Conservation (phyloP, 306 rosid genomes). For the Inga oerstediana region DNA sequence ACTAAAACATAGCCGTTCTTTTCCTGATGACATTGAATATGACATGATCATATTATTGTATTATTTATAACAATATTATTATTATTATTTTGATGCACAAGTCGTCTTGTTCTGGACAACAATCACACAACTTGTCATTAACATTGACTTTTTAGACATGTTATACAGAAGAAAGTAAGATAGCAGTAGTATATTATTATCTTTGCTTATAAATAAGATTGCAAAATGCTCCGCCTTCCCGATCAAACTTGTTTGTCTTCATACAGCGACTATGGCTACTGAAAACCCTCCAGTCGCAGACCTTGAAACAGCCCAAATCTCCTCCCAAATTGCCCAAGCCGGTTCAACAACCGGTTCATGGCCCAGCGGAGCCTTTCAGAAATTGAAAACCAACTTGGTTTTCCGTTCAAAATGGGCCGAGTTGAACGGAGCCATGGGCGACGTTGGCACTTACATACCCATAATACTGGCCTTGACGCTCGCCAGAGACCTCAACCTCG, state of each 20-base stretch:
- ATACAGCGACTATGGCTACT: not conserved
- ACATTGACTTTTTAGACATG: not conserved
- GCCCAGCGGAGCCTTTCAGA: constrained; percentile 11
- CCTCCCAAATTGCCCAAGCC: not conserved
- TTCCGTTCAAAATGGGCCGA: constrained; percentile 68
- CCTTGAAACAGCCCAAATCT: constrained; percentile 23
- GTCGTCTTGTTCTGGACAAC: no score
- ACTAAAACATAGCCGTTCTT: no score
- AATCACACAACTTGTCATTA: not conserved
- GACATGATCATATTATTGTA: no score
- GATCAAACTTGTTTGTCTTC: not conserved
- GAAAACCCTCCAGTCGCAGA: constrained; percentile 13
- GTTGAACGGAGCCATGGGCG: constrained; percentile 83
- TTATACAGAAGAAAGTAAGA: not conserved
- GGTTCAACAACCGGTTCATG: constrained; percentile 5
- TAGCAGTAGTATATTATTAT: no score
- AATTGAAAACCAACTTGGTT: constrained; percentile 49
- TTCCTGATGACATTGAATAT: not conserved
- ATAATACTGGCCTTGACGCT: constrained; percentile 68
- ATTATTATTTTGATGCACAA: no score
- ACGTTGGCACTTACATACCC: constrained; percentile 82
- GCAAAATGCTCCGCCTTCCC: not conserved
- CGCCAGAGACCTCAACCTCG: constrained; percentile 59
- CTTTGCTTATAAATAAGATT: not conserved
- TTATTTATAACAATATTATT: no score